Evolutionary conservation across 441 rosid genomes (phyloP).

Genomic region (Adansonia madagascariensis): DNA sequence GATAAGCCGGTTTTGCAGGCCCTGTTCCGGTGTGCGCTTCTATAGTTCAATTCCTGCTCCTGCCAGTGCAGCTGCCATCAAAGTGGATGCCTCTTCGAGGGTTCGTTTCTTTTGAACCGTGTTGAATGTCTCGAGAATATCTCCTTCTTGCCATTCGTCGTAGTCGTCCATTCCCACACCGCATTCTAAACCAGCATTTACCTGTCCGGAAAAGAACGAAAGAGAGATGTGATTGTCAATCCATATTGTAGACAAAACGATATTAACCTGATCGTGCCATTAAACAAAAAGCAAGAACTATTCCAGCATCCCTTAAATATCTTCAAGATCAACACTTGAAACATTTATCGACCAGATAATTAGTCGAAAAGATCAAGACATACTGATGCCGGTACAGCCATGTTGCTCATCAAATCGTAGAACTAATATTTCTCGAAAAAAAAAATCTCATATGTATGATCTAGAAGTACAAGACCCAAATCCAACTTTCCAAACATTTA

Average conservation of each 20-base stretch:
- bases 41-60: constrained; percentile 54
- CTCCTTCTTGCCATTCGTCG: constrained; percentile 82
- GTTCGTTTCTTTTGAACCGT: constrained; percentile 78
- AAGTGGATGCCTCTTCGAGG: constrained; percentile 94
- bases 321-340: constrained; percentile 4
- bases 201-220: constrained; percentile 46
- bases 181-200: constrained; percentile 82
- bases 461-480: not conserved
- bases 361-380: not conserved
- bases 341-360: not conserved
- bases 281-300: constrained; percentile 11
- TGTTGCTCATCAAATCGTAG: not conserved
- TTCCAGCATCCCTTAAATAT: not conserved
- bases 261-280: not conserved
- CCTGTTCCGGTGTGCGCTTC: constrained; percentile 15
- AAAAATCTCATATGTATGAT: not conserved
- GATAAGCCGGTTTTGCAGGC: not conserved
- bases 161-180: constrained; percentile 76
- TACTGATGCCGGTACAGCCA: not conserved
- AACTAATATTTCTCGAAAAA: not conserved
- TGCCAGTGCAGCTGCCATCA: constrained; percentile 84
- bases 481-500: constrained; percentile 1
- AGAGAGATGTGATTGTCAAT: not conserved
- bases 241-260: too few relatives aligned
- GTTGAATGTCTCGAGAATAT: constrained; percentile 69